A percentile compares a stretch with the other conserved stretches of the same genome.
These are phyloP conservation scores for Coemansia pectinata DNA, from an alignment of 192 early-diverging fungal species.

Conservation along the genomic window DNA sequence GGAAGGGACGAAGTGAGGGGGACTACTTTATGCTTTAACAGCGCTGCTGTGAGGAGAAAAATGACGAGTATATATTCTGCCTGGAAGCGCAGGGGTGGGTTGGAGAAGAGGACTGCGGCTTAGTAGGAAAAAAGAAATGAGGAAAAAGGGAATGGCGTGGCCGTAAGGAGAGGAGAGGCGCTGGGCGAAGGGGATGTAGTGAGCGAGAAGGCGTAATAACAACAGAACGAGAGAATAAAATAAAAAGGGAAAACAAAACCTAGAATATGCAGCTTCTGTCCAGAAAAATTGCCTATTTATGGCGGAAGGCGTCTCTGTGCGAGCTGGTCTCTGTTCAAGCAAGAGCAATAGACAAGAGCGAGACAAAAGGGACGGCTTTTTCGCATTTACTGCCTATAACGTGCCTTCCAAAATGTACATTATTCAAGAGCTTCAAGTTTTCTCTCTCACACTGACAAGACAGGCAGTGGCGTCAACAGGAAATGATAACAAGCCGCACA, in stretches of 20 bases:
- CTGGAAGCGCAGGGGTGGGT: not conserved
- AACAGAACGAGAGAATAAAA: slow-evolving; percentile 8
- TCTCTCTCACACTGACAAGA: not conserved
- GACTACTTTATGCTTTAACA: not conserved
- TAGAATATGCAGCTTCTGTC: not conserved
- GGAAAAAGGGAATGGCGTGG: not conserved
- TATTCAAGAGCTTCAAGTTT: not conserved
- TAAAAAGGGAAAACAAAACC: not conserved
- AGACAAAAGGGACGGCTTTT: not conserved
- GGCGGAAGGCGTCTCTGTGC: not conserved
- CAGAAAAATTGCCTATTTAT: not conserved
- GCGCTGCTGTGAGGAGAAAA: not conserved
- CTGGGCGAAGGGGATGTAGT: slow-evolving; percentile 1
- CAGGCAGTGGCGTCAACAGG: not conserved
- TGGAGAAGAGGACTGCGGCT: slow-evolving; percentile 6
- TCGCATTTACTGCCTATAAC: not conserved
- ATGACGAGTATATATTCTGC: not conserved
- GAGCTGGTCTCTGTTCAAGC: not conserved
- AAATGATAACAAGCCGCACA: slow-evolving; percentile 7
- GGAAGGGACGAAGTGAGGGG: not conserved
- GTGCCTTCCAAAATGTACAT: not conserved
- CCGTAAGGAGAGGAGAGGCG: slow-evolving; percentile 4
- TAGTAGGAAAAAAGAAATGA: not conserved
- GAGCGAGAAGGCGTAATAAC: not conserved
- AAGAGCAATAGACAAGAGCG: not conserved